Base-by-base conservation (phyloP, 2,329 filamentous ascomycete species). In the Botrytis tulipae region DNA sequence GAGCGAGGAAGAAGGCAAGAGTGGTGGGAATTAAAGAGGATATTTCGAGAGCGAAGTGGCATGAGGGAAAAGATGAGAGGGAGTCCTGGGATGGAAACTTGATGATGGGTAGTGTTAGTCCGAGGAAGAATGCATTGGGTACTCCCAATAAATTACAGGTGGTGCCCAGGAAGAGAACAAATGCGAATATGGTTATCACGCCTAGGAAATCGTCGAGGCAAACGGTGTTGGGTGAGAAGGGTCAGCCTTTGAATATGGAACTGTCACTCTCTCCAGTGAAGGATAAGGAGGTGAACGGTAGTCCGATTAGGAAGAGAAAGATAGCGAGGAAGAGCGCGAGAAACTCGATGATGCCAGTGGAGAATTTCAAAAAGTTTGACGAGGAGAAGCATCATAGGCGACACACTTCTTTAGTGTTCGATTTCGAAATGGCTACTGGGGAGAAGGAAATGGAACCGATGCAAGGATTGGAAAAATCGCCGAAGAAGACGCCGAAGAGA, bases 1-100 rank as follows among this genome's bases (percentile, higher is more conserved):
- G 80, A 0, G 59, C 80, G 35, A 79, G 84, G 46, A 85, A 85
- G 75, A 81, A 79, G 72, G 65, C 73, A 32, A 80, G 82, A n/a
- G 77, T 75, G 20, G 68, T 74, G 12, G 70, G 70, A 32, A 74
- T 73, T 25, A 80, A 83, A 74, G 80, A 82, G 18, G 78, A 78
- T 51, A 83, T 80, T 73, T 78, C 78, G 8, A 78, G 80, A 44
- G 80, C 79, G 51, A 73, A 68, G 32, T 84, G 82, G 79, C 79
- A 75, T 51, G 71, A 71, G 72, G 42, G 29, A 14, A 22, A 70
- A 29, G 73, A 72, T 10, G 59, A 71, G 22, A 68, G 54, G 37
- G 51, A 29, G 25, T 59, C 65, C n/a, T 42, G 44, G 48, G 12
- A 46, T 62, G n/a, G 66, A 25, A 25, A 42, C 72, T 10, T 29